Evolutionary conservation across 495 filamentous ascomycete species (phyloP).

Genomic region (Penicillium pancosmium): DNA sequence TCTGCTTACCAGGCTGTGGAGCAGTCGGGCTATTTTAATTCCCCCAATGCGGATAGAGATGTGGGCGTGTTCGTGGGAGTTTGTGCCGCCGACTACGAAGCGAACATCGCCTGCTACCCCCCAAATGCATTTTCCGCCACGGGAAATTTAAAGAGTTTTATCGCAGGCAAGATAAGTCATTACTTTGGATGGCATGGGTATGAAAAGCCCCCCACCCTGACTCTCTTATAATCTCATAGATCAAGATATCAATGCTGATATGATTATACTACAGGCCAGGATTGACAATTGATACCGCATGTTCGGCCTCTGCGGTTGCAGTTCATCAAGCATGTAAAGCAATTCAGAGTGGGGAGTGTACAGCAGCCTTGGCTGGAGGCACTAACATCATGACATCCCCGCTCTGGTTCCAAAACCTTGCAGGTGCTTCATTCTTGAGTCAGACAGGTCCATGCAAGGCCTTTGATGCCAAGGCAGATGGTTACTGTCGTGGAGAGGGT

Average conservation of each 20-base stretch:
- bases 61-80: constrained; percentile 43
- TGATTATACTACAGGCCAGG: constrained; percentile 24
- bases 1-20: constrained; percentile 53
- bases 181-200: constrained; percentile 54
- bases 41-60: constrained; percentile 12
- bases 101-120: constrained; percentile 39
- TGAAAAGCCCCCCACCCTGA: too few species aligned
- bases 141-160: constrained; percentile 37
- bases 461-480: constrained; percentile 70
- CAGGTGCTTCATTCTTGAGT: constrained; percentile 41
- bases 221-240: too few species aligned
- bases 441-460: constrained; percentile 62
- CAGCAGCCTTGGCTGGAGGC: constrained; percentile 43
- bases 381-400: constrained; percentile 46
- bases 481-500: constrained; percentile 73
- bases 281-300: constrained; percentile 49
- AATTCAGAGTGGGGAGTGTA: constrained; percentile 42
- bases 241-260: too few species aligned
- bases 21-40: constrained; percentile 43
- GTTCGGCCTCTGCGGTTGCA: constrained; percentile 47
- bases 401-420: constrained; percentile 37
- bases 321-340: constrained; percentile 42
- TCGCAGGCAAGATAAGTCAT: constrained; percentile 40
- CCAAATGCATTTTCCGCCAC: constrained; percentile 44
- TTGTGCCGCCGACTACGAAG: constrained; percentile 37